These are phyloP conservation scores for Alternaria infectoria DNA, from an alignment of 2,329 filamentous ascomycete species.

Conservation along the genomic window DNA sequence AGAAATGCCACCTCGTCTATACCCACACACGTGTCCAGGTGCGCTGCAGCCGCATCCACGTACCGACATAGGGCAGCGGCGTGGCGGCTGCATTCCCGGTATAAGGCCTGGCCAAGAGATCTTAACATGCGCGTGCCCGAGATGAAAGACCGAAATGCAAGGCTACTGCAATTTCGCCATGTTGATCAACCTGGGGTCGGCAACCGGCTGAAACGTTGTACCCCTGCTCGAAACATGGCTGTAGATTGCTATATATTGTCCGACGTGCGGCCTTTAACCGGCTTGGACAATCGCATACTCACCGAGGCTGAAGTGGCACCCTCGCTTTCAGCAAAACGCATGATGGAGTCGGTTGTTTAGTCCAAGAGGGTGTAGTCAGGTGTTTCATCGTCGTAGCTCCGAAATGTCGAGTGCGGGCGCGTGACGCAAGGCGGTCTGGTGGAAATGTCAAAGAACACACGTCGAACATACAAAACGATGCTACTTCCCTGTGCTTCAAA, in stretches of 20 bases:
- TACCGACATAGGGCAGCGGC: conserved; percentile 6
- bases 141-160: conserved; percentile 1
- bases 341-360: conserved; percentile 8
- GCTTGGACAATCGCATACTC: conserved; percentile 1
- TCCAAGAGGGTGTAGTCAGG: conserved; percentile 6
- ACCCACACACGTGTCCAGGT: not conserved
- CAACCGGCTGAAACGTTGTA: conserved; percentile 17
- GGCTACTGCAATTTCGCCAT: conserved; percentile 8
- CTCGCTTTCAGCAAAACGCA: conserved; percentile 8
- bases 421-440: conserved; percentile 15
- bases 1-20: conserved; percentile 1
- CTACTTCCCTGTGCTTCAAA: not conserved
- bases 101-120: conserved; percentile 8
- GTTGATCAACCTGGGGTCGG: conserved; percentile 9
- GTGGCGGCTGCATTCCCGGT: conserved; percentile 4
- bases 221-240: conserved; percentile 16
- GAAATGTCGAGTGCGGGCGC: conserved; percentile 13
- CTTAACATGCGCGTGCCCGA: not conserved
- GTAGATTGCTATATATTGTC: conserved; percentile 22
- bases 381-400: conserved; percentile 22
- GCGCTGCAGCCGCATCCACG: not conserved
- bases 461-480: conserved; percentile 16
- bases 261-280: conserved; percentile 16
- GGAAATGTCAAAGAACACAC: conserved; percentile 5
- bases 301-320: conserved; percentile 10